Percentiles rank a stretch among this genome's conserved stretches.
Conservation (phyloP, 306 rosid genomes). For the Cicer judaicum region DNA sequence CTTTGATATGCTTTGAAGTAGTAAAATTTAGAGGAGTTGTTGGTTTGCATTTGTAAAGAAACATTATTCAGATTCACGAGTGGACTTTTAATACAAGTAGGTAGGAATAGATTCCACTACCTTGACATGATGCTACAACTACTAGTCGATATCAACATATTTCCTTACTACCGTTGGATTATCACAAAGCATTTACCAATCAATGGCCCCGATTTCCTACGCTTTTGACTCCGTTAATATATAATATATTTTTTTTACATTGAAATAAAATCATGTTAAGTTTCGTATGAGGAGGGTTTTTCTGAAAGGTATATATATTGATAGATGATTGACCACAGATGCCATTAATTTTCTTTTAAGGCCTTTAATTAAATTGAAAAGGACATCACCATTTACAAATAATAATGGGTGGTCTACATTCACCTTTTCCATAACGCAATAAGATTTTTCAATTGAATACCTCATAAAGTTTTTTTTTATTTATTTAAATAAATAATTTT, state of each 20-base stretch:
- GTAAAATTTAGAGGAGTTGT: constrained; percentile 14
- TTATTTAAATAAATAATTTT: no score
- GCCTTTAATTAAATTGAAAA: constrained; percentile 40
- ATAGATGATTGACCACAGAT: constrained; percentile 34
- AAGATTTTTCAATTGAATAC: no score
- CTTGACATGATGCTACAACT: constrained; percentile 39
- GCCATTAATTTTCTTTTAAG: constrained; percentile 41
- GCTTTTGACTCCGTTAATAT: constrained; percentile 6
- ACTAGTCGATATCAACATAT: constrained; percentile 9
- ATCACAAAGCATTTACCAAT: neutral
- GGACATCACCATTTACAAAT: constrained; percentile 39
- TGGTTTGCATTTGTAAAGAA: constrained; percentile 45
- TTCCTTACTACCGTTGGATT: constrained; percentile 29
- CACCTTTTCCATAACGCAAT: neutral
- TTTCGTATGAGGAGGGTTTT: constrained; percentile 22
- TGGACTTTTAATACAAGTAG: constrained; percentile 4
- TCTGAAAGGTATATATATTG: constrained; percentile 15
- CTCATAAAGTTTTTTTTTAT: no score
- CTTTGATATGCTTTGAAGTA: neutral
- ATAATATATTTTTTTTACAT: neutral
- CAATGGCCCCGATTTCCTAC: constrained; percentile 14
- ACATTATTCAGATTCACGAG: constrained; percentile 35
- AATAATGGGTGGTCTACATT: constrained; percentile 11
- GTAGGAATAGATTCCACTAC: constrained; percentile 7
- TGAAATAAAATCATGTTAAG: neutral